Base-by-base conservation (phyloP, 2,329 filamentous ascomycete genomes). In the Ophiostoma ulmi region DNA sequence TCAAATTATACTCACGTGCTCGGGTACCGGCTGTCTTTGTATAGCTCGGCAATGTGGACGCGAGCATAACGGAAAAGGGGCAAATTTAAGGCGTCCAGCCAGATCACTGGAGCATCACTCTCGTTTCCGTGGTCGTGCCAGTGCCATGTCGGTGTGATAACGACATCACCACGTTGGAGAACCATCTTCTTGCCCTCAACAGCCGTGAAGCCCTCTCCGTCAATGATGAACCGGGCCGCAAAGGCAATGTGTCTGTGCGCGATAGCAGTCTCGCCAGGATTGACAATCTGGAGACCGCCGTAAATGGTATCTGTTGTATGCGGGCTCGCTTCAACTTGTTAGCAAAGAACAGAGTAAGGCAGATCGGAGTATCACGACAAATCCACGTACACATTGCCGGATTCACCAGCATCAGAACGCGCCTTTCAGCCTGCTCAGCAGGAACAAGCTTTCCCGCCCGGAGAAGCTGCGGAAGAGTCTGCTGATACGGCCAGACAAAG, bases 91-190 rank as follows among this genome's bases (percentile, higher is more conserved):
- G 82, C 85, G 73, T 87, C 85, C 1, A 87, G 80, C 85, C 85
- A 87, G 70, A 87, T 84, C 80, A 86, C 83, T 0, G 84, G 84
- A 0, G 80, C 81, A 0, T 79, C 78, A 0, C 84, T 82, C 31
- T 87, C 82, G 64, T 87, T 86, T 17, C 84, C 85, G 71, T 87
- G 86, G 72, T 88, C 86, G 72, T 87, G 86, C 71, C 84, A 88
- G 74, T 85, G 83, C 84, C 84, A 86, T 0, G 80, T 83, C 0
- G 85, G 85, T 0, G 85, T 87, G 3, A 87, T 74, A 55, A 87
- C 84, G 2, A 87, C 83, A 74, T 87, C 85, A 22, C 85, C 82
- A 0, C 80, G 78, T 31, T 80, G 74, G 83, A 87, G 86, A 3
- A 76, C 73, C 38, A 87, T 82, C 22, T 81, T 78, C 4, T 76